Conservation (phyloP, 495 filamentous ascomycete species). For the Neurospora sp. region DNA sequence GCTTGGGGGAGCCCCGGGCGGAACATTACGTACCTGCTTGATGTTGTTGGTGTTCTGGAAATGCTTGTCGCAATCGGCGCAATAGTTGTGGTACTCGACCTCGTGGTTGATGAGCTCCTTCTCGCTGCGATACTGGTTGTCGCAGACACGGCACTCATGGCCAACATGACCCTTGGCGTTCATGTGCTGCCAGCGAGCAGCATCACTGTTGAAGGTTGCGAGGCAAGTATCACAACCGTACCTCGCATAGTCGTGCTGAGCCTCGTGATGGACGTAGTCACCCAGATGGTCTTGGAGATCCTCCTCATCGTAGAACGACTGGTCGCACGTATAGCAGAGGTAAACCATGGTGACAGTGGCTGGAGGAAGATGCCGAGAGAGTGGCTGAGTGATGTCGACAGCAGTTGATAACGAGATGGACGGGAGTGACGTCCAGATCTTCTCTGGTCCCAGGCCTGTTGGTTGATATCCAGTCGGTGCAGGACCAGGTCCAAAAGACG, state of each 20-base stretch:
- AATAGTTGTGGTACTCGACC: conserved; percentile 15
- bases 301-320: not conserved
- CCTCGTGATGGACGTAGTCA: not conserved
- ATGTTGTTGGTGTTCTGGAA: conserved; percentile 23
- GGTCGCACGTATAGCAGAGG: not conserved
- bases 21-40: conserved; percentile 7
- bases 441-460: not conserved
- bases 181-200: conserved; percentile 14
- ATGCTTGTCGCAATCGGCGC: conserved; percentile 14
- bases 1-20: not conserved
- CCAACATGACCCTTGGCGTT: conserved; percentile 8
- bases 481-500: not conserved
- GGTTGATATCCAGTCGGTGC: not conserved
- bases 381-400: not conserved
- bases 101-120: conserved; percentile 8
- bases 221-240: conserved; percentile 15
- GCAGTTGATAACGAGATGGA: not conserved
- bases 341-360: not conserved
- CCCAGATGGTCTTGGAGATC: not conserved
- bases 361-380: not conserved
- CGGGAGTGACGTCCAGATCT: not conserved
- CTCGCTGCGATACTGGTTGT: not conserved
- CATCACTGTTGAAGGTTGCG: conserved; percentile 8
- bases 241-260: not conserved
- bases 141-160: conserved; percentile 15